Base-by-base conservation (phyloP, 495 filamentous ascomycete species). In the Tuber calosporum region DNA sequence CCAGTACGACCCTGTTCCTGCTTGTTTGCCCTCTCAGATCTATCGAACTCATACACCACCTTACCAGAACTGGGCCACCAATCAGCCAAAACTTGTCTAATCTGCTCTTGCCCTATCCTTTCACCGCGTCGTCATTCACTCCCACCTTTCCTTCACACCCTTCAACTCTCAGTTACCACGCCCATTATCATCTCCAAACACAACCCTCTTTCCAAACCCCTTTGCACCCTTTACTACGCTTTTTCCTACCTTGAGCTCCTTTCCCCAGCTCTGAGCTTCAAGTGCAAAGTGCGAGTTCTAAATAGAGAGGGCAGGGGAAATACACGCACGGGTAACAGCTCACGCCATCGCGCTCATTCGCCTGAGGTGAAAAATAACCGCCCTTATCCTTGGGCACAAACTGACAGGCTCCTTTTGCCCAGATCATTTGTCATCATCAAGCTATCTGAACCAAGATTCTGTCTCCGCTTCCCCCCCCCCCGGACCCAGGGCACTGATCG, bases 371-470 rank as follows among this genome's bases (percentile, higher is more conserved):
- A 62, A 62, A 30, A 62, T 62, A 30, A 30, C n/a, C 53, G 53
- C 53, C n/a, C 53, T 62, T n/a, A 62, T 62, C 53, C 53, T 6
- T 30, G 17, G 53, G 11, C 45, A 30, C 4, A 43, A 43, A 30
- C 53, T 62, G 53, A 62, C 53, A 30, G n/a, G 53, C 53, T 62
- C 53, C n/a, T 62, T 62, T 62, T 62, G 53, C 26, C n/a, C 9
- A 17, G n/a, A 62, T 62, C 13, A 62, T 62, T 62, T 62, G 53
- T 62, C 53, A 62, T 62, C 53, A 62, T 58, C 48, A 58, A 30
- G 53, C 8, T 62, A 13, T 62, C 26, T 62, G n/a, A 62, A n/a
- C 53, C 53, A 26, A 30, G 9, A 15, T 11, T 58, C 48, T 17
- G 53, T 62, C 53, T 62, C 53, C 53, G 11, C 53, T 62, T 62